Conservation (phyloP, 139 green algal genomes). For the Haematococcus sp. region DNA sequence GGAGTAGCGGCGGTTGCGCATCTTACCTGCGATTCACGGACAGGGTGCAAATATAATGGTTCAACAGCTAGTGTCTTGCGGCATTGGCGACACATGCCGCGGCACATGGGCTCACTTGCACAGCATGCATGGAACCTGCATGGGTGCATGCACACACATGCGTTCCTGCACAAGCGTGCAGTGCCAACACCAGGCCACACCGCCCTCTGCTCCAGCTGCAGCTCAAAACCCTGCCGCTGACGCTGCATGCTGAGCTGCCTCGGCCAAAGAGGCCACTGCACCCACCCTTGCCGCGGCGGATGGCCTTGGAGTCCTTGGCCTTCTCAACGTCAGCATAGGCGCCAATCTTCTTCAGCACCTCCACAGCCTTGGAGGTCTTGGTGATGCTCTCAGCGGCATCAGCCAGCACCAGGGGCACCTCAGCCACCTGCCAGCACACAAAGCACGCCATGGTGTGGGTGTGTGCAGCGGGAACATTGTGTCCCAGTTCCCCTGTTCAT, state of each 20-base stretch:
- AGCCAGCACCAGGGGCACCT: slow-evolving; percentile 94
- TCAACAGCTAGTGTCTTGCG: too few relatives aligned
- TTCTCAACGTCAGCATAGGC: slow-evolving; percentile 89
- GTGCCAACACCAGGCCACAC: too few relatives aligned
- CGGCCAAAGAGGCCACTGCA: too few relatives aligned
- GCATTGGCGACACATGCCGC: neutral
- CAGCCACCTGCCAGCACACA: slow-evolving; percentile 64
- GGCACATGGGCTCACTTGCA: neutral
- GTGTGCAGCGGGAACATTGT: neutral
- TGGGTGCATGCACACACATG: neutral
- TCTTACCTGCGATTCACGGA: slow-evolving; percentile 72
- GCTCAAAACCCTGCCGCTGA: neutral
- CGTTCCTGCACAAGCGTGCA: neutral
- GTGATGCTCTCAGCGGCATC: slow-evolving; percentile 82
- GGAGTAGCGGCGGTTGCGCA: slow-evolving; percentile 95
- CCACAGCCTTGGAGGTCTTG: slow-evolving; percentile 92
- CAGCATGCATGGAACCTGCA: neutral
- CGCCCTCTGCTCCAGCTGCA: neutral
- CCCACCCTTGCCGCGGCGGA: slow-evolving; percentile 87
- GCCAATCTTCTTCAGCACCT: slow-evolving; percentile 85
- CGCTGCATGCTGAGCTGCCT: neutral
- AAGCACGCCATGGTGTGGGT: neutral
- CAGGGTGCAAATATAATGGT: too few relatives aligned
- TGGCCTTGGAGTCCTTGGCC: slow-evolving; percentile 75
- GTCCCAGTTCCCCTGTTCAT: neutral